Conservation (phyloP, 768 basidiomycete genomes). For the Russula vinacea region DNA sequence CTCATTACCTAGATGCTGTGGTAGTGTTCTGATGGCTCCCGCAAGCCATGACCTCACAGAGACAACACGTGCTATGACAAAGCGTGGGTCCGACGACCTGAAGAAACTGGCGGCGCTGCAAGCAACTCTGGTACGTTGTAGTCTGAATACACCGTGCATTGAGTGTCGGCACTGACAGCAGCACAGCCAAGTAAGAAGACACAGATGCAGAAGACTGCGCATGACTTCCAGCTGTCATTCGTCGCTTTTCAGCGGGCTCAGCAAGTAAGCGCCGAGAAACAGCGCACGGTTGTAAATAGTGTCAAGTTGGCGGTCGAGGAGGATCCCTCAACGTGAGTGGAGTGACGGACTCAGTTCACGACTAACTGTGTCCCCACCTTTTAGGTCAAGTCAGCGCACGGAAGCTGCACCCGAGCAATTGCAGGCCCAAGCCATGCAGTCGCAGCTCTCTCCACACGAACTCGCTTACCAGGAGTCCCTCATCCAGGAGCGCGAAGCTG, state of each 20-base stretch:
- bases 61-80: conserved; percentile 90
- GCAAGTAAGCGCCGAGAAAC: conserved; percentile 83
- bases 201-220: conserved; percentile 85
- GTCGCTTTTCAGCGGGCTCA: conserved; percentile 91
- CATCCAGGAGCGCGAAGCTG: conserved; percentile 89
- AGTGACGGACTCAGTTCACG: not conserved
- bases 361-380: not conserved
- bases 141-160: not conserved
- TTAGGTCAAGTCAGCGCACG: conserved; percentile 22
- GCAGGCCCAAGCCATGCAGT: conserved; percentile 67
- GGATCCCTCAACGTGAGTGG: conserved; percentile 42
- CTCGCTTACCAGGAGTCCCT: conserved; percentile 94
- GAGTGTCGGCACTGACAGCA: not conserved
- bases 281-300: conserved; percentile 82
- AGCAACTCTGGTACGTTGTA: conserved; percentile 48
- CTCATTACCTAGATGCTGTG: not conserved
- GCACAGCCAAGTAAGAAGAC: conserved; percentile 75
- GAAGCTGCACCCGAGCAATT: conserved; percentile 53
- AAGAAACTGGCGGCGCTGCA: conserved; percentile 82
- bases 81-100: conserved; percentile 88
- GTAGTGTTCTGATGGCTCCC: not conserved
- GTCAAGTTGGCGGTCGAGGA: conserved; percentile 85
- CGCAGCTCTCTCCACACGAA: conserved; percentile 82
- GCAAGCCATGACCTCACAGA: conserved; percentile 90
- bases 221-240: conserved; percentile 87